Percentiles rank a stretch among this genome's conserved stretches.
phyloP scores from a whole-genome alignment of 2,329 filamentous ascomycete genomes.

The Pseudogymnoascus sp. region DNA sequence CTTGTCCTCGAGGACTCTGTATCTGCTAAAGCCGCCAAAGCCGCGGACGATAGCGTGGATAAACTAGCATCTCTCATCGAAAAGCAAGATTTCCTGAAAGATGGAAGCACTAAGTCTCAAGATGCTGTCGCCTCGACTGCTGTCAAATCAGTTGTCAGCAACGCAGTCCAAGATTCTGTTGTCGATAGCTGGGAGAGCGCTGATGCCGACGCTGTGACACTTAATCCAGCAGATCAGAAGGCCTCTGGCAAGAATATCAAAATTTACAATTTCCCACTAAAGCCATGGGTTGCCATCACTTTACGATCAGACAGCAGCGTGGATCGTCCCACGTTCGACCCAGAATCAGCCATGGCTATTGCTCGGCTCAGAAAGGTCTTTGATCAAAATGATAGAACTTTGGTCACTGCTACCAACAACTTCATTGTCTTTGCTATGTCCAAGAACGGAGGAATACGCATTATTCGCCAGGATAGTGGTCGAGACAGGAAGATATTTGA shows the following conservation, averaged over 20 bases:
- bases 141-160: slow-evolving; percentile 51
- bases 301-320: slow-evolving; percentile 54
- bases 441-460: slow-evolving; percentile 84
- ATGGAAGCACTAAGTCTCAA: slow-evolving; percentile 45
- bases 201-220: slow-evolving; percentile 59
- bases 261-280: slow-evolving; percentile 91
- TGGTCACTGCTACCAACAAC: slow-evolving; percentile 80
- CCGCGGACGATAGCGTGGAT: slow-evolving; percentile 42
- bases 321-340: slow-evolving; percentile 56
- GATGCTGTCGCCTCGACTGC: slow-evolving; percentile 33
- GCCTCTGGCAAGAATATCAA: slow-evolving; percentile 59
- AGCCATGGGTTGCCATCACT: slow-evolving; percentile 86
- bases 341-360: slow-evolving; percentile 76
- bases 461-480: slow-evolving; percentile 91
- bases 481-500: slow-evolving; percentile 88
- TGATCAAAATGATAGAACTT: slow-evolving; percentile 89
- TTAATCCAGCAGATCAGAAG: slow-evolving; percentile 49
- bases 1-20: slow-evolving; percentile 23
- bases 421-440: slow-evolving; percentile 94
- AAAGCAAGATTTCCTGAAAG: slow-evolving; percentile 44
- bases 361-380: slow-evolving; percentile 95
- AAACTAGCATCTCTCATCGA: slow-evolving; percentile 44
- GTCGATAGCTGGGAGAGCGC: slow-evolving; percentile 92
- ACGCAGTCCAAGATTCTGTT: slow-evolving; percentile 47
- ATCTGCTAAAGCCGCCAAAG: slow-evolving; percentile 40